These are phyloP conservation scores for Candida chilensis DNA, from an alignment of 805 yeast genomes.

Conservation along the genomic window DNA sequence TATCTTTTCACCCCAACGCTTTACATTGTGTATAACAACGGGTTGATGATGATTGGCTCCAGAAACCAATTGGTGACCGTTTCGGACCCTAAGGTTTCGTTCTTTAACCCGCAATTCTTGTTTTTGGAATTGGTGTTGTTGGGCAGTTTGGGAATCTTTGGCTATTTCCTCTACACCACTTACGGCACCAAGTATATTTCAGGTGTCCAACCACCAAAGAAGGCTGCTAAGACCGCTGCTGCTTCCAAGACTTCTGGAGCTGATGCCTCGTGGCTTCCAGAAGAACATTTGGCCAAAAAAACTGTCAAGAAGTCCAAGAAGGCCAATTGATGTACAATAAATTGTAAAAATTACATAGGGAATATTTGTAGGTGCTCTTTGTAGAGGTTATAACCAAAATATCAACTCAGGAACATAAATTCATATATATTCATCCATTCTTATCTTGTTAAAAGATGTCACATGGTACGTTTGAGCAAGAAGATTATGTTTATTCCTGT, in stretches of 20 bases:
- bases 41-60: conserved; percentile 46
- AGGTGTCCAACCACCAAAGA: conserved; percentile 11
- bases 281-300: conserved; percentile 32
- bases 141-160: conserved; percentile 37
- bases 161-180: conserved; percentile 33
- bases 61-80: conserved; percentile 50
- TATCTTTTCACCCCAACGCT: conserved; percentile 55
- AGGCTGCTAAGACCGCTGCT: conserved; percentile 13
- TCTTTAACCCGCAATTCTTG: conserved; percentile 66
- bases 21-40: conserved; percentile 39
- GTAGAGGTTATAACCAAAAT: too few relatives aligned
- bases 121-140: conserved; percentile 48
- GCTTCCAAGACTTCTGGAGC: conserved; percentile 10
- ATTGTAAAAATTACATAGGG: too few relatives aligned
- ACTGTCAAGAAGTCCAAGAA: conserved; percentile 21
- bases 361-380: too few relatives aligned
- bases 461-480: too few relatives aligned
- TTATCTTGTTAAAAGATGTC: too few relatives aligned
- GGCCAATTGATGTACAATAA: too few relatives aligned
- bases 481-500: too few relatives aligned
- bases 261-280: conserved; percentile 53
- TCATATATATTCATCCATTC: too few relatives aligned
- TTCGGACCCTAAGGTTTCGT: conserved; percentile 55
- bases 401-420: too few relatives aligned
- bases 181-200: conserved; percentile 38